Base-by-base conservation (phyloP, 2,329 filamentous ascomycete species). In the Aspergillus sp. region DNA sequence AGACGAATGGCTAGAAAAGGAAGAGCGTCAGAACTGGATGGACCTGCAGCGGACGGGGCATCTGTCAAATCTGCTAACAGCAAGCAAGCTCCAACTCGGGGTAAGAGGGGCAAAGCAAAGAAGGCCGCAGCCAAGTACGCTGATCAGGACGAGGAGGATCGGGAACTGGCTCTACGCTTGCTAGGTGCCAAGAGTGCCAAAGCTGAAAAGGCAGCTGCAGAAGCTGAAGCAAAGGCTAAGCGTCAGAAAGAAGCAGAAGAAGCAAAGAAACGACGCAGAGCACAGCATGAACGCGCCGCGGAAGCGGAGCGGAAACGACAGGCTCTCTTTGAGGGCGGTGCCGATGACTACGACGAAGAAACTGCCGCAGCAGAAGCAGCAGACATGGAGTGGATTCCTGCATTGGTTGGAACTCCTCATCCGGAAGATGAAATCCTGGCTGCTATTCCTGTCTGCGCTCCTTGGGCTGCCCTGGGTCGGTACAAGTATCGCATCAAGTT, bases 401-500 rank as follows among this genome's bases (percentile, higher is more conserved):
- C 75, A 2, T 66, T 98, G 25, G 86, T 96, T 1, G 92, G 92
- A 15, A 89, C 85, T 1, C 91, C 93, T 0, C 80, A 91, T 1
- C 84, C 88, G 0, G 92, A 92, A 12, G 95, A 99, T 73, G 91
- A 96, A 73, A 89, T 81, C 13, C 67, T 82, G 7, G 82, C 84
- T 48, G 86, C 85, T 0, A 82, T 88, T 52, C 85, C 86, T 1
- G 79, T 89, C 6, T 87, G 85, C 57, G 86, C 86, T 9, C 86
- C 86, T 1, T 89, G 86, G 86, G 78, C 80, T n/a, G 83, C 86
- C 0, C 74, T 89, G 57, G 78, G 78, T 2, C 86, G 85, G 58
- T 91, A 90, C 78, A 97, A 97, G 78, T 98, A 97, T 81, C 96
- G 96, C 77, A 91, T 89, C 57, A 99, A 99, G 81, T 77, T 99